Evolutionary conservation across 768 basidiomycete species (phyloP).

Genomic region (Mycena epipterygia): DNA sequence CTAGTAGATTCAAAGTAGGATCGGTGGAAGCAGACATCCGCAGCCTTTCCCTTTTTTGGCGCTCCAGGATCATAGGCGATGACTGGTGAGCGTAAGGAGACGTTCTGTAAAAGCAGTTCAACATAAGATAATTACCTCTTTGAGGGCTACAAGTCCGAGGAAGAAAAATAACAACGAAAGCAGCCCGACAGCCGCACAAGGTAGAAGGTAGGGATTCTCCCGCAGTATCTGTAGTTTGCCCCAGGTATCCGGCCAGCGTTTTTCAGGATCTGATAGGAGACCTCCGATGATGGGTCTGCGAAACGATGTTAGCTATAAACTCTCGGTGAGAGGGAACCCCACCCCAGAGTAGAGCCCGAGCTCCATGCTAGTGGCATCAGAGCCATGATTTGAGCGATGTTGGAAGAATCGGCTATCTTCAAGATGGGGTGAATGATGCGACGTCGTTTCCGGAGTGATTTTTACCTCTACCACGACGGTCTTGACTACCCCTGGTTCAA

Average conservation of each 20-base stretch:
- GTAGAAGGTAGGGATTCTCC: conserved; percentile 48
- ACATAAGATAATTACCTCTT: conserved; percentile 42
- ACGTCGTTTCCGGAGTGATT: neutral
- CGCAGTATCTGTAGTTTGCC: conserved; percentile 39
- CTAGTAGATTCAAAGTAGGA: conserved; percentile 18
- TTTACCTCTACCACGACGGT: conserved; percentile 46
- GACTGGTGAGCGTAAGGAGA: conserved; percentile 27
- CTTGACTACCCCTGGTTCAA: conserved; percentile 41
- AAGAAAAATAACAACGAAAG: conserved; percentile 39
- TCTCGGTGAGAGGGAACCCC: neutral
- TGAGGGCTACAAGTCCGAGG: conserved; percentile 37
- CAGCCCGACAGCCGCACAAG: conserved; percentile 42
- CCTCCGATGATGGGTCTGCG: conserved; percentile 42
- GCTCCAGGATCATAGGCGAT: conserved; percentile 26
- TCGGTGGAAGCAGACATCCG: conserved; percentile 2
- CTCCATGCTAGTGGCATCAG: conserved; percentile 38
- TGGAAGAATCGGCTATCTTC: conserved; percentile 37
- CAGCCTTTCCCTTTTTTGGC: conserved; percentile 10
- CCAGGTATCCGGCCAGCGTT: conserved; percentile 41
- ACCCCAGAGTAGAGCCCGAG: conserved; percentile 38
- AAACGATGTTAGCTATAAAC: neutral
- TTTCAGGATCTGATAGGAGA: conserved; percentile 41
- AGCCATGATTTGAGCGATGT: conserved; percentile 37
- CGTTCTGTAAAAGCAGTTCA: too few species aligned
- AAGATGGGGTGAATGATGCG: neutral